These are phyloP conservation scores for Daldinia childiae DNA, from an alignment of 495 filamentous ascomycete genomes.

Conservation along the genomic window DNA sequence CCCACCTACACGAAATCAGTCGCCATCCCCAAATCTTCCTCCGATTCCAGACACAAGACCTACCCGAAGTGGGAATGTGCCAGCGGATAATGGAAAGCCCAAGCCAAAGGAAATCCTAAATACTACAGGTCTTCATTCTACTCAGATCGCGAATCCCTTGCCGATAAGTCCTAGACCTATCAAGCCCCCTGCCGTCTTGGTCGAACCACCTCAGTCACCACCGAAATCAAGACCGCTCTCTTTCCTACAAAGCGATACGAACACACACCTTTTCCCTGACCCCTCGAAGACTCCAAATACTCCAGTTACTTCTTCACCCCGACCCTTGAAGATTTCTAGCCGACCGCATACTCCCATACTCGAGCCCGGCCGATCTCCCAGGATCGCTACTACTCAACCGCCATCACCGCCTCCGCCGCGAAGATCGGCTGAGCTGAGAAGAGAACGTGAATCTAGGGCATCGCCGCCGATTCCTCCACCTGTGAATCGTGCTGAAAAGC, in stretches of 20 bases:
- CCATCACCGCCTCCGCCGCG: conserved; percentile 65
- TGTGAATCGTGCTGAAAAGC: conserved; percentile 84
- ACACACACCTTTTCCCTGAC: conserved; percentile 57
- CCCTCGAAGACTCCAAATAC: conserved; percentile 56
- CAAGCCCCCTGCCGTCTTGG: conserved; percentile 71
- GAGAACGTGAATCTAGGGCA: conserved; percentile 52
- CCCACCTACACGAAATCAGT: conserved; percentile 45
- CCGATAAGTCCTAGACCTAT: conserved; percentile 62
- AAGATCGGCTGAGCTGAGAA: conserved; percentile 60
- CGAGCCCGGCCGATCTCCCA: conserved; percentile 57
- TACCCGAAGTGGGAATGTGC: conserved; percentile 44
- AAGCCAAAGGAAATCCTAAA: conserved; percentile 46
- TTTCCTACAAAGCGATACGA: conserved; percentile 49
- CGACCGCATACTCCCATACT: conserved; percentile 59
- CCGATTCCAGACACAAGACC: conserved; percentile 63
- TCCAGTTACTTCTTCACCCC: conserved; percentile 61
- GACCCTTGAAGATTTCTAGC: conserved; percentile 63
- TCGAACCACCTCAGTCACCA: conserved; percentile 81
- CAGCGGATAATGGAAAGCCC: conserved; percentile 31
- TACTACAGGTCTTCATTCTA: conserved; percentile 36
- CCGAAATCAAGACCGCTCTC: conserved; percentile 59
- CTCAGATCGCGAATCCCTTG: conserved; percentile 46
- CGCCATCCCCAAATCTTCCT: conserved; percentile 59
- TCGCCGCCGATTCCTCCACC: conserved; percentile 68
- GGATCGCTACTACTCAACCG: conserved; percentile 52